These are phyloP conservation scores for Bocquillonia castaneifolia DNA, from an alignment of 441 rosid genomes.

Conservation along the genomic window DNA sequence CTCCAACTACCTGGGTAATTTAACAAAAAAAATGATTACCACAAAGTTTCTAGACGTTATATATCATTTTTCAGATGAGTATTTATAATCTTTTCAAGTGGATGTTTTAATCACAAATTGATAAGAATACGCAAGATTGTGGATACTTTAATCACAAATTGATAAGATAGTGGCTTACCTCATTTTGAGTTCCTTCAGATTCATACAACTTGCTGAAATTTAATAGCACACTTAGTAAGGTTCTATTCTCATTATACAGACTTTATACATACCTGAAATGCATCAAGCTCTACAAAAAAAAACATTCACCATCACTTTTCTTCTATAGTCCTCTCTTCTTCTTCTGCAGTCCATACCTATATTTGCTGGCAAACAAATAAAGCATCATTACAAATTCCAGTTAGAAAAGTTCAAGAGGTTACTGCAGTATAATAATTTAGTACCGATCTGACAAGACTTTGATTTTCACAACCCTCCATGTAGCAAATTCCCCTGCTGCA, in stretches of 20 bases:
- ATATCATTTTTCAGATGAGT: slow-evolving; percentile 11
- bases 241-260: slow-evolving; percentile 9
- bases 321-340: slow-evolving; percentile 80
- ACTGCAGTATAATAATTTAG: neutral
- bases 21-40: neutral
- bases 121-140: no score
- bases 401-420: neutral
- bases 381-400: slow-evolving; percentile 11
- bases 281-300: slow-evolving; percentile 17
- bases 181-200: slow-evolving; percentile 83
- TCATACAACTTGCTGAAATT: slow-evolving; percentile 65
- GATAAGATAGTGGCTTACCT: slow-evolving; percentile 10
- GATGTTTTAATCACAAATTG: neutral
- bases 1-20: neutral
- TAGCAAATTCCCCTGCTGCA: neutral
- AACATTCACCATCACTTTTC: slow-evolving; percentile 58
- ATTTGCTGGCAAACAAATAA: slow-evolving; percentile 52
- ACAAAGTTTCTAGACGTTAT: slow-evolving; percentile 7
- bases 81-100: no score
- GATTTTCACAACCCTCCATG: neutral
- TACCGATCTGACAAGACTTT: neutral
- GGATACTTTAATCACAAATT: neutral
- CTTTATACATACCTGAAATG: slow-evolving; percentile 17
- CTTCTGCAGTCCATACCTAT: slow-evolving; percentile 72
- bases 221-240: slow-evolving; percentile 24